Evolutionary conservation across 1,139 yeast genomes (phyloP), one percentile per base, ranked within the genome.

Genomic region (Magnusiomyces suaveolens): DNA sequence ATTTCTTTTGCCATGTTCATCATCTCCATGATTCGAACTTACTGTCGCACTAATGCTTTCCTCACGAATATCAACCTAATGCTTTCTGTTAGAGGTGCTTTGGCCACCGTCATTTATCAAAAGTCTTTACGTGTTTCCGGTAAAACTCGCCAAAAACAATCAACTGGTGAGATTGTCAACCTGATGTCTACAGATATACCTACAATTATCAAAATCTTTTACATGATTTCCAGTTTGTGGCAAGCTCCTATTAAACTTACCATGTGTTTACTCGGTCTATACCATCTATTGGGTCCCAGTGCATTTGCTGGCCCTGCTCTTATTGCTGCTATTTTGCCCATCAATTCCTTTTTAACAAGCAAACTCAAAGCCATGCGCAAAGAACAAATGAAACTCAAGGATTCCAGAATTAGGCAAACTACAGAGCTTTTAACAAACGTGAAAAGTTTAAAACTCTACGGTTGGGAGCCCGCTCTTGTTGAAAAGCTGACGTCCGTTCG

Each of bases 161-260:
- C 87, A 36, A 87, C 96, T 8, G 97, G 97, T 65, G 97, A 90
- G 67, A 88, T 92, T 64, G 97, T 92, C 58, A 92, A 90, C 65
- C 76, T 90, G 43, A 62, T 66, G 67, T 60, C 68, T 1, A 66
- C 66, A 47, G 98, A 92, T 72, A 83, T 90, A 10, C 94, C 86
- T 69, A 80, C 81, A 61, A 74, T 82, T 49, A 86, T 78, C 58
- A 75, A 74, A 26, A 67, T 81, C 53, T 71, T 81, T 2, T 77
- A 75, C 58, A 76, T 77, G 55, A 69, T 83, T 46, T 82, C 79
- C 56, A 73, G 77, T 2, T 62, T 83, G 50, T 69, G 84, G 56
- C 77, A 83, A 49, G 79, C 84, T 0, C 90, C 89, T 1, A 67
- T 80, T 6, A 78, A 82, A 56, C 71, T 83, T 36, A 64, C 77